A percentile compares a stretch with the other conserved stretches of the same genome.
Evolutionary conservation across 2,329 filamentous ascomycete species (phyloP).

Genomic region (Dothideomycetidae sp.): DNA sequence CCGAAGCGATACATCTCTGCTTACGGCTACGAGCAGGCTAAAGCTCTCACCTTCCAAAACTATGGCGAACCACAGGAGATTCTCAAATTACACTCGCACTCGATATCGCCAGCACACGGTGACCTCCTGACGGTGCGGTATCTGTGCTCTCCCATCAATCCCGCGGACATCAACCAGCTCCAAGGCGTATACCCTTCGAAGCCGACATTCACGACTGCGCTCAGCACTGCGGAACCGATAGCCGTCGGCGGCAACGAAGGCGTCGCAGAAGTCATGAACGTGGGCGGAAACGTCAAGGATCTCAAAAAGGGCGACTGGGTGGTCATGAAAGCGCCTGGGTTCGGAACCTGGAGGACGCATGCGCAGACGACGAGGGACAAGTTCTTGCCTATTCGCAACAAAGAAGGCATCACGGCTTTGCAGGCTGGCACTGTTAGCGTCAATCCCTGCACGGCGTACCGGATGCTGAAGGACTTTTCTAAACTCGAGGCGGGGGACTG

Average conservation of each 20-base stretch:
- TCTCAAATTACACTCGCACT: constrained; percentile 55
- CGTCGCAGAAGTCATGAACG: constrained; percentile 72
- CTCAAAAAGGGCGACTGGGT: constrained; percentile 80
- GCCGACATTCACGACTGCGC: constrained; percentile 57
- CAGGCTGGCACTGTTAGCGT: constrained; percentile 82
- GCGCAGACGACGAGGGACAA: constrained; percentile 47
- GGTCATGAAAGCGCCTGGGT: constrained; percentile 66
- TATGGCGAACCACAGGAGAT: constrained; percentile 64
- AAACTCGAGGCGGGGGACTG: constrained; percentile 58
- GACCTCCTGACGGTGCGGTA: constrained; percentile 64
- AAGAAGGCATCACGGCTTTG: constrained; percentile 52
- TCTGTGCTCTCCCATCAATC: constrained; percentile 86
- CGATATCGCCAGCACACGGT: constrained; percentile 61
- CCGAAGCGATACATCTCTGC: constrained; percentile 35
- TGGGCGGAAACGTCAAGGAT: constrained; percentile 46
- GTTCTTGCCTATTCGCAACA: constrained; percentile 56
- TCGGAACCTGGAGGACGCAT: constrained; percentile 93
- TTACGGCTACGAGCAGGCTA: constrained; percentile 74
- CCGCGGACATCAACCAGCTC: constrained; percentile 94
- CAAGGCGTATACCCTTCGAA: constrained; percentile 90
- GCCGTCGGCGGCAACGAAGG: constrained; percentile 84
- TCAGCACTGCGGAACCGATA: constrained; percentile 63
- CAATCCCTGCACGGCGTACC: constrained; percentile 88
- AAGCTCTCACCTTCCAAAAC: constrained; percentile 61
- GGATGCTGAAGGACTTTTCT: constrained; percentile 76